These are phyloP conservation scores for Dioscorea alata DNA, from an alignment of 106 monocot genomes.

Conservation along the genomic window DNA sequence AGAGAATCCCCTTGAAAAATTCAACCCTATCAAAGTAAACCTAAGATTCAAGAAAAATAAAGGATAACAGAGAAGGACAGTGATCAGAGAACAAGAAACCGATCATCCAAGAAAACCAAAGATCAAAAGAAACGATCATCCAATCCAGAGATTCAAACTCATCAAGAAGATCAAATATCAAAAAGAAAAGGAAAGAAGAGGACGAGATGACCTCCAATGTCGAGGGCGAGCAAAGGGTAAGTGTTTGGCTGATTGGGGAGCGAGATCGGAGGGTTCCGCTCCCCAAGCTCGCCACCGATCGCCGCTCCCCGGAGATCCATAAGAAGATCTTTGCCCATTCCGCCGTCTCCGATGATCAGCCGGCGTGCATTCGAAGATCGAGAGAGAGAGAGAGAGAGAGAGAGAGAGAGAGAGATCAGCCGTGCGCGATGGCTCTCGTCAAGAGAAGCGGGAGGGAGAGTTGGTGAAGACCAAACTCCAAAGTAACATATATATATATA, in stretches of 20 bases:
- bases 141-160: not conserved
- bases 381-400: too few species aligned
- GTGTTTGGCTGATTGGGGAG: slow-evolving; percentile 23
- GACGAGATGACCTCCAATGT: slow-evolving; percentile 28
- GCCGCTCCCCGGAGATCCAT: slow-evolving; percentile 27
- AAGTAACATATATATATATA: too few species aligned
- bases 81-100: not conserved
- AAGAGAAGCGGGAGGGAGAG: too few species aligned
- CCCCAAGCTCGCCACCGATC: slow-evolving; percentile 21
- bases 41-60: not conserved
- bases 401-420: too few species aligned
- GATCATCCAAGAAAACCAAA: not conserved
- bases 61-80: not conserved
- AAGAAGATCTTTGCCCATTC: too few species aligned
- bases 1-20: not conserved
- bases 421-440: too few species aligned
- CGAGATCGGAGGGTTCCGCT: slow-evolving; percentile 31
- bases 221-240: slow-evolving; percentile 21
- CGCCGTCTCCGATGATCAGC: too few species aligned
- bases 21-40: too few species aligned
- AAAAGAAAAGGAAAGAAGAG: not conserved
- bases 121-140: too few species aligned
- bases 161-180: not conserved
- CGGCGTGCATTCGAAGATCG: too few species aligned
- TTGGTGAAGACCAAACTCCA: too few species aligned